These are phyloP conservation scores for Lanmaoa pseudosensibilis DNA, from an alignment of 768 basidiomycete species.

Conservation along the genomic window DNA sequence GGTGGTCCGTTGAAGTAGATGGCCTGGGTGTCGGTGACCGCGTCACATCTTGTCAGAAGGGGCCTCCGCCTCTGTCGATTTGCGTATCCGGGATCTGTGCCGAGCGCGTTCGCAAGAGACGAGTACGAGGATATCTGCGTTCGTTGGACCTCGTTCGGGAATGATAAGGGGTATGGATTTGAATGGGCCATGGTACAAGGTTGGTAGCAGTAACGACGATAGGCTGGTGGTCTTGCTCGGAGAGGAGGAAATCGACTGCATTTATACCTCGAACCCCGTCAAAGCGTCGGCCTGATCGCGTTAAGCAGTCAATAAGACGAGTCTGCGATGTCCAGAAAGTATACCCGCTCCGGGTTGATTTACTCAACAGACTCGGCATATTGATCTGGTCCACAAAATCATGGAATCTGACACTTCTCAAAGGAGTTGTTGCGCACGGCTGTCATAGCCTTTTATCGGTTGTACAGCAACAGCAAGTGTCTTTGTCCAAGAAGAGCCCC, in stretches of 20 bases:
- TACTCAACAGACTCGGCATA: neutral
- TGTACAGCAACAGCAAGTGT: conserved; percentile 4
- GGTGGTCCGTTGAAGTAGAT: conserved; percentile 22
- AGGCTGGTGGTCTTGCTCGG: conserved; percentile 1
- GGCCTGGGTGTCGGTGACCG: conserved; percentile 5
- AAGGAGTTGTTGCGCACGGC: neutral
- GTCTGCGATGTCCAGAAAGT: neutral
- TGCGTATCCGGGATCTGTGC: conserved; percentile 15
- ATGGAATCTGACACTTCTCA: neutral
- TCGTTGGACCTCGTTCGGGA: conserved; percentile 20
- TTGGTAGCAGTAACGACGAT: no score
- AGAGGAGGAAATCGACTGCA: neutral
- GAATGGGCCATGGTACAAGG: conserved; percentile 20
- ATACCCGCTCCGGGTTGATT: neutral
- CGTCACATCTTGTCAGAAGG: neutral
- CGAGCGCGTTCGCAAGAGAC: conserved; percentile 25
- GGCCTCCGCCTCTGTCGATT: conserved; percentile 1
- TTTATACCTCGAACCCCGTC: conserved; percentile 24
- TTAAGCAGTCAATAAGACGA: conserved; percentile 2
- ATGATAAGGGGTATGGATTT: conserved; percentile 22
- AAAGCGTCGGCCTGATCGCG: conserved; percentile 13
- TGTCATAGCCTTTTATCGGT: neutral
- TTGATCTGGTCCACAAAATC: conserved; percentile 11
- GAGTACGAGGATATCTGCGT: conserved; percentile 23
- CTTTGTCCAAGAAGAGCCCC: conserved; percentile 1